phyloP scores from a whole-genome alignment of 2,329 filamentous ascomycete species.

The Alternaria viburni region DNA sequence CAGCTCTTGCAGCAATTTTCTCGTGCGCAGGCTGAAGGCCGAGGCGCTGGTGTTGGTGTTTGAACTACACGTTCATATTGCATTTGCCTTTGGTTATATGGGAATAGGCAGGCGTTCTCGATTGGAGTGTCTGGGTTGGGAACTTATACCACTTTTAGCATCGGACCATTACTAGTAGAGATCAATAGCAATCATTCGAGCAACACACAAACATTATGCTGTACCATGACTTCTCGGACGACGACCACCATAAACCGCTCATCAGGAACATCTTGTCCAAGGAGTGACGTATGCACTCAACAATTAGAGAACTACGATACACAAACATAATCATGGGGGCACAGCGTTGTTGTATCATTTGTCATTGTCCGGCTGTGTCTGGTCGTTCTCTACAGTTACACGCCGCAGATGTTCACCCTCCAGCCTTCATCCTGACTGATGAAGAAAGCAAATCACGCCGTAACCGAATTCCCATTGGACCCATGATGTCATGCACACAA shows the following conservation, averaged over 20 bases:
- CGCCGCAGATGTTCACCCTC: constrained; percentile 29
- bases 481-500: constrained; percentile 38
- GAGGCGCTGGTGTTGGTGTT: constrained; percentile 46
- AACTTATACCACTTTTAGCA: constrained; percentile 7
- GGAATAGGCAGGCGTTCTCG: constrained; percentile 1
- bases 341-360: constrained; percentile 32
- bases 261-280: not conserved
- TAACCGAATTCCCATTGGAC: constrained; percentile 46
- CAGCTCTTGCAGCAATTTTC: constrained; percentile 72
- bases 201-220: not conserved
- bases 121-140: not conserved
- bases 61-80: constrained; percentile 16
- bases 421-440: constrained; percentile 42
- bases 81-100: constrained; percentile 2
- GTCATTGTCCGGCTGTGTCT: constrained; percentile 43
- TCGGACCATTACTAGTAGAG: constrained; percentile 1
- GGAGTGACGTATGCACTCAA: not conserved
- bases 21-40: constrained; percentile 63
- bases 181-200: not conserved
- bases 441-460: constrained; percentile 47
- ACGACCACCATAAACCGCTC: not conserved
- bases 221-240: not conserved
- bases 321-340: not conserved
- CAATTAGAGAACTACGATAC: not conserved
- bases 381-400: constrained; percentile 38